Conservation (phyloP, 768 basidiomycete species). For the Harrya chromipes region DNA sequence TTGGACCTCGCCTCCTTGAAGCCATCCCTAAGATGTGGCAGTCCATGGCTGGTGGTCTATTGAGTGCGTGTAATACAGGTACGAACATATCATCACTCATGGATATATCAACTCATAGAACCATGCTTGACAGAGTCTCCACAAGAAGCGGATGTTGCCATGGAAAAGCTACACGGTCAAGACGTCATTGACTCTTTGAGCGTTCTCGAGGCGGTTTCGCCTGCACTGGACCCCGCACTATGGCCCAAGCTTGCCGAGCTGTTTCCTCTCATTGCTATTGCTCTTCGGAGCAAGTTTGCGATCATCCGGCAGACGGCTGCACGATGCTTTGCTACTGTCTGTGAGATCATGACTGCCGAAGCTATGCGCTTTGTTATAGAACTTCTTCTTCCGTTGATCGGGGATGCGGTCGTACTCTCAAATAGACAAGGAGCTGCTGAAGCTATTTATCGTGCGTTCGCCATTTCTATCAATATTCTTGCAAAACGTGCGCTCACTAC, state of each 20-base stretch:
- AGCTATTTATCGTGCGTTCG: constrained; percentile 81
- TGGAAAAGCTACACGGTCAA: constrained; percentile 76
- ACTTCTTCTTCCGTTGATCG: constrained; percentile 73
- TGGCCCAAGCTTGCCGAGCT: constrained; percentile 66
- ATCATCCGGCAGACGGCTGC: constrained; percentile 89
- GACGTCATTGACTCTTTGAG: constrained; percentile 92
- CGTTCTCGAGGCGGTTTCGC: constrained; percentile 78
- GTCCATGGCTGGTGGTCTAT: constrained; percentile 78
- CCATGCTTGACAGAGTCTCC: constrained; percentile 43
- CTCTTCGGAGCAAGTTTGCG: constrained; percentile 82
- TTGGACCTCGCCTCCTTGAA: constrained; percentile 69
- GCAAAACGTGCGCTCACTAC: constrained; percentile 9
- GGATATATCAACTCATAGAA: neutral
- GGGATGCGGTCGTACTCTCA: constrained; percentile 67
- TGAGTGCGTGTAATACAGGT: constrained; percentile 69
- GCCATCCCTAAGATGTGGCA: constrained; percentile 95
- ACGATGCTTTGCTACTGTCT: constrained; percentile 82
- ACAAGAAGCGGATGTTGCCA: constrained; percentile 56
- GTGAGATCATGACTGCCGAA: constrained; percentile 77
- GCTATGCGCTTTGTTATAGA: constrained; percentile 93
- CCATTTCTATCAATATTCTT: neutral
- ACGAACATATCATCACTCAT: constrained; percentile 18
- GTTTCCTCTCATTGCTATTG: constrained; percentile 73
- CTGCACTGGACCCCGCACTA: constrained; percentile 67
- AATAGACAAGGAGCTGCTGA: constrained; percentile 91